Evolutionary conservation across 2,329 filamentous ascomycete species (phyloP).

Genomic region (Paecilomyces niveus): DNA sequence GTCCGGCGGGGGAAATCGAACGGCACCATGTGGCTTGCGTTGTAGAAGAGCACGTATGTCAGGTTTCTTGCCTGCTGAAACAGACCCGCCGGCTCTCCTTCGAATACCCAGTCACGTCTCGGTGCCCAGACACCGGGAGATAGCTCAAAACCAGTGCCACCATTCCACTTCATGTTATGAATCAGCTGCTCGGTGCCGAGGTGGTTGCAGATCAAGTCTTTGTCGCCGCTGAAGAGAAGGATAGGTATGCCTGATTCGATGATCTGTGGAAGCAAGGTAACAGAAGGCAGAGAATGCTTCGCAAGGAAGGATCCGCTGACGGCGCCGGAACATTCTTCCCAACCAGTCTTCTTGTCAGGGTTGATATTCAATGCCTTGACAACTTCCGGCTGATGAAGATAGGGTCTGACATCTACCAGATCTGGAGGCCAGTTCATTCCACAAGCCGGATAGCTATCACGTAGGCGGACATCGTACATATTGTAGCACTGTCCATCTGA

Average conservation of each 20-base stretch:
- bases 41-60: slow-evolving; percentile 92
- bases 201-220: slow-evolving; percentile 96
- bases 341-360: slow-evolving; percentile 72
- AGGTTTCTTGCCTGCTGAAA: slow-evolving; percentile 94
- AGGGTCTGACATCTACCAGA: slow-evolving; percentile 67
- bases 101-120: slow-evolving; percentile 90
- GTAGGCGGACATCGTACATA: slow-evolving; percentile 93
- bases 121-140: slow-evolving; percentile 84
- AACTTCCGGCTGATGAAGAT: slow-evolving; percentile 77
- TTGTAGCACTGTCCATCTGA: slow-evolving; percentile 63
- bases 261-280: slow-evolving; percentile 69
- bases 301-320: slow-evolving; percentile 68
- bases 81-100: slow-evolving; percentile 77
- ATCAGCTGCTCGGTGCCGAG: slow-evolving; percentile 89
- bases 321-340: slow-evolving; percentile 79
- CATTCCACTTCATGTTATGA: slow-evolving; percentile 84
- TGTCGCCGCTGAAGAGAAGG: slow-evolving; percentile 83
- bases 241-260: slow-evolving; percentile 66
- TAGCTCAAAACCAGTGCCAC: slow-evolving; percentile 82
- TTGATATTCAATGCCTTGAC: slow-evolving; percentile 74
- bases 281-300: slow-evolving; percentile 62
- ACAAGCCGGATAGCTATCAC: slow-evolving; percentile 72
- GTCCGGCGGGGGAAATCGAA: slow-evolving; percentile 83
- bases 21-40: slow-evolving; percentile 96
- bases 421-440: slow-evolving; percentile 99